Conservation (phyloP, 2,329 filamentous ascomycete species). For the Mollisia scopiformis region DNA sequence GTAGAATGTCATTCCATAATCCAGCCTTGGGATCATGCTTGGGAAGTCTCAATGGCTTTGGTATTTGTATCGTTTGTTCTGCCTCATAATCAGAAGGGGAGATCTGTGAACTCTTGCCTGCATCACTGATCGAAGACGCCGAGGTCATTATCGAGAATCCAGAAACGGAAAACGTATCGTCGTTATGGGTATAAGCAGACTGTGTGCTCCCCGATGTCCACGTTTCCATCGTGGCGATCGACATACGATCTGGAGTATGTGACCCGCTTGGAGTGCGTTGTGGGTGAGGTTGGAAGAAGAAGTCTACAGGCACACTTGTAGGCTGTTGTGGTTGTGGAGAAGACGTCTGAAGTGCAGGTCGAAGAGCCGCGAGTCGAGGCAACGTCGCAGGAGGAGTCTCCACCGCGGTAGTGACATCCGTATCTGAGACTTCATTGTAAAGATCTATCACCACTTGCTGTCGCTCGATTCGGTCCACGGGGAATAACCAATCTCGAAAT, state of each 20-base stretch:
- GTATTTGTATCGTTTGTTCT: constrained; percentile 3
- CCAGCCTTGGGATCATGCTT: constrained; percentile 25
- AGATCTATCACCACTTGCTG: constrained; percentile 26
- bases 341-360: constrained; percentile 10
- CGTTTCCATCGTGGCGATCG: constrained; percentile 18
- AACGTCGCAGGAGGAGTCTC: neutral
- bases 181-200: constrained; percentile 17
- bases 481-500: constrained; percentile 30
- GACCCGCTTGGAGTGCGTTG: neutral
- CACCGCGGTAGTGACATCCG: neutral
- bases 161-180: constrained; percentile 23
- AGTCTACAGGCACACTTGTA: neutral
- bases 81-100: constrained; percentile 9
- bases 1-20: constrained; percentile 24
- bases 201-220: constrained; percentile 22
- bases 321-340: constrained; percentile 11
- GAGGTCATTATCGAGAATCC: constrained; percentile 24
- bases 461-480: constrained; percentile 24
- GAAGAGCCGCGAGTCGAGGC: constrained; percentile 1
- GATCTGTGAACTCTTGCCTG: constrained; percentile 5
- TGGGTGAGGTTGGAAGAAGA: neutral
- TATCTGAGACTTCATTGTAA: constrained; percentile 23
- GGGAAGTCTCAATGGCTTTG: constrained; percentile 8
- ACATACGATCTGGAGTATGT: constrained; percentile 18
- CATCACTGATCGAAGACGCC: constrained; percentile 25